Base-by-base conservation (phyloP, 2,329 filamentous ascomycete genomes). In the Penicillium sp. region DNA sequence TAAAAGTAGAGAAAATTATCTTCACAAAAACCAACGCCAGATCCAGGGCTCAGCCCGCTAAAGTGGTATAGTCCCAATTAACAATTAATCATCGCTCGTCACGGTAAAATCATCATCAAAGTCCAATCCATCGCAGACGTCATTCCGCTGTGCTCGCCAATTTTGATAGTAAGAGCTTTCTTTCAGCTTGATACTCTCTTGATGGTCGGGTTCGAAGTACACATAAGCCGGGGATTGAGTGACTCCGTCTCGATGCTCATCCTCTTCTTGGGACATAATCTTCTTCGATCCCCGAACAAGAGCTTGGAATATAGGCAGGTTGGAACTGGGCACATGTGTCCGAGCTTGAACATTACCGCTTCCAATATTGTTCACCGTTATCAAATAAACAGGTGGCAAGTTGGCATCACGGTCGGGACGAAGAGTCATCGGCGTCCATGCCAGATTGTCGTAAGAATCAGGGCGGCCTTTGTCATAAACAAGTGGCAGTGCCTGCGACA, bases 71-170 rank as follows among this genome's bases (percentile, higher is more conserved):
- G 25, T 19, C 26, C 35, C 23, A 23, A 31, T 10, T 16, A 48
- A 42, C 37, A 42, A 23, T 21, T 13, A 52, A 57, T 63, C 59
- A 66, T 64, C 64, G 54, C 55, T 65, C 62, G 59, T 69, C 39
- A 50, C 61, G 48, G 59, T 57, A 26, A 8, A 53, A 25, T 55
- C 46, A 39, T 63, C 58, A 54, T 72, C 73, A 61, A 76, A 62
- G 57, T 75, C 67, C n/a, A 78, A 45, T 1, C 72, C 75, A 7
- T 69, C 64, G 54, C 76, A 78, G 25, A 77, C 69, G 50, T 72
- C 68, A 54, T 67, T 58, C 53, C 74, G 64, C 50, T 72, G 67
- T 19, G 70, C 63, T 54, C 73, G 69, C 76, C 76, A 78, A 26
- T 69, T 57, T 3, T 70, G 69, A 62, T 74, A 77, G 42, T 73